Percentiles rank a stretch among this genome's conserved stretches.
These are phyloP conservation scores for Quercus suber DNA, from an alignment of 306 rosid species.

Conservation along the genomic window DNA sequence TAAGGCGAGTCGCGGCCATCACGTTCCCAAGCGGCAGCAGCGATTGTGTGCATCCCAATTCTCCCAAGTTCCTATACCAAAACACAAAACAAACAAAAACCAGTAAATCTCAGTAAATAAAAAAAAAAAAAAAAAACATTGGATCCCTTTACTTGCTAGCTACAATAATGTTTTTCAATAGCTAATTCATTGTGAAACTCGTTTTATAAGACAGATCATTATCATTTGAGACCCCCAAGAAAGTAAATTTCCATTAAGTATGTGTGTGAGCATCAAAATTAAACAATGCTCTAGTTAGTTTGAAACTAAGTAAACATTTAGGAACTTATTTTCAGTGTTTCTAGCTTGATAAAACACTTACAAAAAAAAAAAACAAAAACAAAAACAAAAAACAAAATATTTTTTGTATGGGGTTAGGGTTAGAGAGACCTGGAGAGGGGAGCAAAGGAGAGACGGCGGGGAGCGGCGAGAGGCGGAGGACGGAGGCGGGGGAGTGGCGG, in stretches of 20 bases:
- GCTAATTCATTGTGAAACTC: too few relatives aligned
- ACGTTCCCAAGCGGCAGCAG: constrained; percentile 52
- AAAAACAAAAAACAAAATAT: too few relatives aligned
- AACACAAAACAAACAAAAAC: neutral
- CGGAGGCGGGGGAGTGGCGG: constrained; percentile 60
- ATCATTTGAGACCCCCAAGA: neutral
- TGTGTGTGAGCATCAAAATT: neutral
- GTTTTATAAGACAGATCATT: too few relatives aligned
- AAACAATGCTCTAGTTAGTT: neutral
- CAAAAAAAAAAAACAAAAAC: too few relatives aligned
- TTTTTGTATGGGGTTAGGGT: neutral
- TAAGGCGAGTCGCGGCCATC: constrained; percentile 44
- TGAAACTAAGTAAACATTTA: neutral
- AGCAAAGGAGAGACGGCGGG: constrained; percentile 66
- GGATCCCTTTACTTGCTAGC: neutral
- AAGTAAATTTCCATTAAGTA: neutral
- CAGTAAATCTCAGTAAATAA: neutral
- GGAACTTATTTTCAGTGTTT: neutral
- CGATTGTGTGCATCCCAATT: constrained; percentile 71
- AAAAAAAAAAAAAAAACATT: neutral
- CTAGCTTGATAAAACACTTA: too few relatives aligned
- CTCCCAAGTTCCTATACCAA: constrained; percentile 67
- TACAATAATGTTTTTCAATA: neutral
- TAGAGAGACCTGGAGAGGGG: constrained; percentile 47
- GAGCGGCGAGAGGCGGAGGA: constrained; percentile 58